phyloP scores from a whole-genome alignment of 805 yeast species.

The Scheffersomyces amazonensis region DNA sequence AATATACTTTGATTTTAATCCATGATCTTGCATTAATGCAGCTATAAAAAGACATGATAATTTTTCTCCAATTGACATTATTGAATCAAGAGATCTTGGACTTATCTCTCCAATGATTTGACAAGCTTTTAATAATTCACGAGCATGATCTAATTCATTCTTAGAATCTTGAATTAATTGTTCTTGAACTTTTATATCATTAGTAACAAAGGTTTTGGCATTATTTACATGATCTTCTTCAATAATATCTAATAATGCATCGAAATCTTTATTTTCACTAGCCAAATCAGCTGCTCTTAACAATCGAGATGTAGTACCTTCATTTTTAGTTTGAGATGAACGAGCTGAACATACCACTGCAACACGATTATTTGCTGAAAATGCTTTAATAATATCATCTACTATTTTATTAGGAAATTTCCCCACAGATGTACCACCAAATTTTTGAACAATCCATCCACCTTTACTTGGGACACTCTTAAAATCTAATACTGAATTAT shows the following conservation, averaged over 20 bases:
- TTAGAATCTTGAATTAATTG: conserved; percentile 58
- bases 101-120: conserved; percentile 89
- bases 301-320: conserved; percentile 91
- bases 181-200: conserved; percentile 40
- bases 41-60: conserved; percentile 88
- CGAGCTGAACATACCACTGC: conserved; percentile 97
- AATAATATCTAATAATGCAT: conserved; percentile 59
- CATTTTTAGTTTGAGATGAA: conserved; percentile 84
- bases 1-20: conserved; percentile 72
- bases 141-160: conserved; percentile 64
- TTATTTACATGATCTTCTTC: conserved; percentile 76
- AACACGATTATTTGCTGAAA: conserved; percentile 58
- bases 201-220: conserved; percentile 53
- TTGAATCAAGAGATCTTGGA: conserved; percentile 80
- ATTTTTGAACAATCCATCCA: conserved; percentile 71
- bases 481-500: conserved; percentile 41
- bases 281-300: conserved; percentile 82
- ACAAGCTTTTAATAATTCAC: conserved; percentile 78
- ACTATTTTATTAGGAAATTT: conserved; percentile 86
- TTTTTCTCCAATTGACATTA: conserved; percentile 94
- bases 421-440: conserved; percentile 97
- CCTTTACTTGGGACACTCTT: conserved; percentile 9
- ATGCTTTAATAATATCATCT: conserved; percentile 74
- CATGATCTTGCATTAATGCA: conserved; percentile 77
- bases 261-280: conserved; percentile 56